phyloP scores from a whole-genome alignment of 441 rosid species.

The Bocquillonia castaneifolia region DNA sequence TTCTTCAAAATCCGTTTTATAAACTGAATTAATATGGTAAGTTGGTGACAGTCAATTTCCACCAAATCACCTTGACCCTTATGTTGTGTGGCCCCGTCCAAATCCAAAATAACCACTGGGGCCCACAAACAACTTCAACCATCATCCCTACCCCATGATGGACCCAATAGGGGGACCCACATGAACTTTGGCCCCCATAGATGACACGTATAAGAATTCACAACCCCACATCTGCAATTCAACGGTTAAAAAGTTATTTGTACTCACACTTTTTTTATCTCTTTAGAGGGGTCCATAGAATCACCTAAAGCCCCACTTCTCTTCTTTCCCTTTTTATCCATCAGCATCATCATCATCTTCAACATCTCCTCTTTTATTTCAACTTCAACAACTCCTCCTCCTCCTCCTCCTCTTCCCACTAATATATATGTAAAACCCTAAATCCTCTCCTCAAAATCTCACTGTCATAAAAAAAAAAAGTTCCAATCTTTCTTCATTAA shows the following conservation, averaged over 20 bases:
- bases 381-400: constrained; percentile 6
- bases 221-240: not conserved
- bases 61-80: not conserved
- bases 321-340: not conserved
- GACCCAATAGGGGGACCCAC: not conserved
- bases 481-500: not conserved
- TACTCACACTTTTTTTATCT: not conserved
- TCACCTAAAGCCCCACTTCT: constrained; percentile 13
- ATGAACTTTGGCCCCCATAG: not conserved
- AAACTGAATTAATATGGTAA: not conserved
- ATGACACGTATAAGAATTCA: not conserved
- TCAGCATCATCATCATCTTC: no score
- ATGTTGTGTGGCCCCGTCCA: not conserved
- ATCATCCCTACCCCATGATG: not conserved
- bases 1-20: no score
- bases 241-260: not conserved
- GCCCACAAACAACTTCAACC: not conserved
- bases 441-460: not conserved
- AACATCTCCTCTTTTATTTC: not conserved
- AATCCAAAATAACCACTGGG: not conserved
- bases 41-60: not conserved
- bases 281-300: constrained; percentile 24
- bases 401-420: not conserved
- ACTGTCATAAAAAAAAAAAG: not conserved
- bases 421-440: not conserved